A percentile compares a stretch with the other conserved stretches of the same genome.
Conservation (phyloP, 2,329 filamentous ascomycete genomes). For the Trichocomaceae sp. region DNA sequence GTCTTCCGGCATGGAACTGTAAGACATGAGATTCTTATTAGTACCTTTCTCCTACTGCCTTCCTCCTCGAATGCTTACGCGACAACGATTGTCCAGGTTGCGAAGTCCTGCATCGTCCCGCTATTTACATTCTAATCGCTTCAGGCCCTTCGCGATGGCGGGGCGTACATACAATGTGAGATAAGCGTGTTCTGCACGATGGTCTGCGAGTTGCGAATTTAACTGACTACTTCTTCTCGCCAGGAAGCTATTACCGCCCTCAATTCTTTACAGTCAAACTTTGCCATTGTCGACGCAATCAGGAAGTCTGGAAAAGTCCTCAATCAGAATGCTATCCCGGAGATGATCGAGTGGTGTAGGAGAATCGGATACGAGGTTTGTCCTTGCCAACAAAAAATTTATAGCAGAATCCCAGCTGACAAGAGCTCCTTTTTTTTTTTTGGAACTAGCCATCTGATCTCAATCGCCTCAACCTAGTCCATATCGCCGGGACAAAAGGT, state of each 20-base stretch:
- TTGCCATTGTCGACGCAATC: slow-evolving; percentile 67
- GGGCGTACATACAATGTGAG: slow-evolving; percentile 34
- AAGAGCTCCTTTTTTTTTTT: background rate
- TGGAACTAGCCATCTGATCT: slow-evolving; percentile 60
- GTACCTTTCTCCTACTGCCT: background rate
- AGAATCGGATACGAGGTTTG: slow-evolving; percentile 69
- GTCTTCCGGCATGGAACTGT: background rate
- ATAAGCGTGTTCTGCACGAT: background rate
- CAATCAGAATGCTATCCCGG: slow-evolving; percentile 70
- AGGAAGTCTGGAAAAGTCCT: slow-evolving; percentile 65
- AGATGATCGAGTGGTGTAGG: slow-evolving; percentile 71
- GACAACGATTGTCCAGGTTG: slow-evolving; percentile 17
- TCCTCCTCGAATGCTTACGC: slow-evolving; percentile 1
- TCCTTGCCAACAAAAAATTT: slow-evolving; percentile 18
- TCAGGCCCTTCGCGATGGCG: slow-evolving; percentile 28
- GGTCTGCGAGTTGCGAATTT: slow-evolving; percentile 13
- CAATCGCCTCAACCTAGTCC: slow-evolving; percentile 58
- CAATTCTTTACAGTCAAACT: slow-evolving; percentile 73
- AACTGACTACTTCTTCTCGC: slow-evolving; percentile 8
- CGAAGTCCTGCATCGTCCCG: slow-evolving; percentile 15
- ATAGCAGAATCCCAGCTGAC: background rate
- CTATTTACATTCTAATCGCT: slow-evolving; percentile 25
- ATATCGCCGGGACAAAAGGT: slow-evolving; percentile 89
- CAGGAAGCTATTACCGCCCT: slow-evolving; percentile 67
- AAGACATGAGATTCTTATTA: background rate